These are phyloP conservation scores for Colletotrichum chrysophilum DNA, from an alignment of 2,329 filamentous ascomycete species.

Conservation along the genomic window DNA sequence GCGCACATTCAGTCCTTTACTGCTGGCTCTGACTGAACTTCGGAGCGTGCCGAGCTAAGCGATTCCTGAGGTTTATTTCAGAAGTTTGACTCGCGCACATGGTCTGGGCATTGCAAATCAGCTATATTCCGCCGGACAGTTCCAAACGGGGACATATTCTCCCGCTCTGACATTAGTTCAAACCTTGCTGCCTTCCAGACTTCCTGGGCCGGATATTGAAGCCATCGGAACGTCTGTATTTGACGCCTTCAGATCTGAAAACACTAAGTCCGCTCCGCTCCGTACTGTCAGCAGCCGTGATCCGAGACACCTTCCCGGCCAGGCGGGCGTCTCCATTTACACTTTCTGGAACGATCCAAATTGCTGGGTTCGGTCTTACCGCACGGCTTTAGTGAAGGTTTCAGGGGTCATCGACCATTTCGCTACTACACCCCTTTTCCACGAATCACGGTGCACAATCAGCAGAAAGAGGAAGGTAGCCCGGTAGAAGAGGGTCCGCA, in stretches of 20 bases:
- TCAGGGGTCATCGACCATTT: background rate
- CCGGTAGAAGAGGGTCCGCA: background rate
- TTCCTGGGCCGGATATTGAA: background rate
- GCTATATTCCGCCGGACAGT: background rate
- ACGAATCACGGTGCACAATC: background rate
- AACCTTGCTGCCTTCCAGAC: background rate
- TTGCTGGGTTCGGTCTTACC: background rate
- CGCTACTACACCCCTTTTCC: background rate
- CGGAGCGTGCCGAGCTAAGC: background rate
- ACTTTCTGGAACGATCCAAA: background rate
- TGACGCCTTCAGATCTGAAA: background rate
- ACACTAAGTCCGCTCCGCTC: background rate
- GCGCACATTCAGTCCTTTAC: background rate
- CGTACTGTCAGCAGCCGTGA: background rate
- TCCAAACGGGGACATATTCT: background rate
- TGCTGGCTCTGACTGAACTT: background rate
- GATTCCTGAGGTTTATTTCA: background rate
- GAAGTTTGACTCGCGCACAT: background rate
- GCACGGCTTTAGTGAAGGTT: background rate
- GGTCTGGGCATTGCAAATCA: background rate
- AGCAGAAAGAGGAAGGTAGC: background rate
- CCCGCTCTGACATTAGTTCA: background rate
- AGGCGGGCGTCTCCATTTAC: background rate
- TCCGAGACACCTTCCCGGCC: background rate
- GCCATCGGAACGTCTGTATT: background rate